These are phyloP conservation scores for Fragaria nilgerrensis DNA, from an alignment of 306 rosid species.

Conservation along the genomic window DNA sequence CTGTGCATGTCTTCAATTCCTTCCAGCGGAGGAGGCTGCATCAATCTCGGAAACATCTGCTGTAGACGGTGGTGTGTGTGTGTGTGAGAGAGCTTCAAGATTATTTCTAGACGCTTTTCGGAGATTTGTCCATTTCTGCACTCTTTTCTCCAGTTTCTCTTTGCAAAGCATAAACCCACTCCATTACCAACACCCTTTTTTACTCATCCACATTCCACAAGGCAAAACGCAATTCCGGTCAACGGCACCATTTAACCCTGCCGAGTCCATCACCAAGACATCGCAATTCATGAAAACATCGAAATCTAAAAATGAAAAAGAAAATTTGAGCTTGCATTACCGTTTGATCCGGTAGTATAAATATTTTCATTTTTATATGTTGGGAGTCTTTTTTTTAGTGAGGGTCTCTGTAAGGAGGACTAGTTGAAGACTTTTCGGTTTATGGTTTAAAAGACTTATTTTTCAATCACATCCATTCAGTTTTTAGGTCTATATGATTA, in stretches of 20 bases:
- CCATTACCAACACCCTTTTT: background rate
- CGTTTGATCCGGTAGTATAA: too few relatives aligned
- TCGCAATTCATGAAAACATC: too few relatives aligned
- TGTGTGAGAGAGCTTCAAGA: slow-evolving; percentile 8
- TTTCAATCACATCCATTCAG: too few relatives aligned
- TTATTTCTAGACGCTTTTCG: slow-evolving; percentile 34
- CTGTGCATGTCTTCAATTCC: slow-evolving; percentile 62
- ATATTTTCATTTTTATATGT: too few relatives aligned
- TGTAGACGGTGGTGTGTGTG: too few relatives aligned
- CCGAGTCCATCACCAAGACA: background rate
- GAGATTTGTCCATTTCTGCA: slow-evolving; percentile 52
- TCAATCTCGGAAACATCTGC: slow-evolving; percentile 66
- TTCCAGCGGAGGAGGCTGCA: slow-evolving; percentile 47
- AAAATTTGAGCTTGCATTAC: too few relatives aligned
- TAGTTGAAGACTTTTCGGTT: too few relatives aligned
- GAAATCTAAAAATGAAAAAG: too few relatives aligned
- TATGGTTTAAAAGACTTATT: too few relatives aligned
- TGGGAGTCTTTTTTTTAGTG: too few relatives aligned
- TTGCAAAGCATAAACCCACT: background rate
- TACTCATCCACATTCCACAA: background rate
- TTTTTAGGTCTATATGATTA: too few relatives aligned
- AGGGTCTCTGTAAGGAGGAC: fast-evolving
- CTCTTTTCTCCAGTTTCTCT: slow-evolving; percentile 10
- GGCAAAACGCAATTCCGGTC: too few relatives aligned
- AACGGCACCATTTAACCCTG: background rate